Evolutionary conservation across 2,329 filamentous ascomycete genomes (phyloP).

Genomic region (Delphinella strobiligena): DNA sequence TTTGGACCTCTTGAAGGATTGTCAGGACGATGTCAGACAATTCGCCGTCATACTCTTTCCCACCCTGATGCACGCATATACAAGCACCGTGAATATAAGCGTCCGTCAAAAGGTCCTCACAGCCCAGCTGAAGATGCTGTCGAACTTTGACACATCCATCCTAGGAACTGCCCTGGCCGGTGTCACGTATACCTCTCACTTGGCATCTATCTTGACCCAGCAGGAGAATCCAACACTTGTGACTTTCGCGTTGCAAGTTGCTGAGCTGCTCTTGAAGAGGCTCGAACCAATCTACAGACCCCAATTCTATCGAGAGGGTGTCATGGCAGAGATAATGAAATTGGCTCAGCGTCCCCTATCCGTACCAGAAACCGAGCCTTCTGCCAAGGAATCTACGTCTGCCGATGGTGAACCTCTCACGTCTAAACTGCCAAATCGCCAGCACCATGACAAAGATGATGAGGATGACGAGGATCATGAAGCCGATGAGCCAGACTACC

Average conservation of each 20-base stretch:
- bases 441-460: conserved; percentile 19
- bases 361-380: background rate
- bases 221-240: conserved; percentile 85
- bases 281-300: conserved; percentile 84
- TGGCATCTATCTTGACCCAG: conserved; percentile 90
- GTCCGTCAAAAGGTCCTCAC: conserved; percentile 91
- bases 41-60: conserved; percentile 91
- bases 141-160: conserved; percentile 77
- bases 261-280: conserved; percentile 74
- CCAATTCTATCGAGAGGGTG: conserved; percentile 93
- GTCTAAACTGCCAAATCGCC: conserved; percentile 9
- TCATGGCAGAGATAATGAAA: conserved; percentile 81
- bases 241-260: conserved; percentile 75
- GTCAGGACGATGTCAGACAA: conserved; percentile 74
- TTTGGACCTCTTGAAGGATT: conserved; percentile 67
- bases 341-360: conserved; percentile 44
- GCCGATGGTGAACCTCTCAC: conserved; percentile 6
- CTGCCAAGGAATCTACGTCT: conserved; percentile 10
- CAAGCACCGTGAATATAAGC: conserved; percentile 88
- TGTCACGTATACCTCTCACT: conserved; percentile 88
- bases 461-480: conserved; percentile 26
- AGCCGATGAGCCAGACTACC: conserved; percentile 29
- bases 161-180: conserved; percentile 74
- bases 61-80: conserved; percentile 91
- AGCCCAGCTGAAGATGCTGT: conserved; percentile 96